phyloP scores from a whole-genome alignment of 768 basidiomycete species.

The Lactarius evosmus region DNA sequence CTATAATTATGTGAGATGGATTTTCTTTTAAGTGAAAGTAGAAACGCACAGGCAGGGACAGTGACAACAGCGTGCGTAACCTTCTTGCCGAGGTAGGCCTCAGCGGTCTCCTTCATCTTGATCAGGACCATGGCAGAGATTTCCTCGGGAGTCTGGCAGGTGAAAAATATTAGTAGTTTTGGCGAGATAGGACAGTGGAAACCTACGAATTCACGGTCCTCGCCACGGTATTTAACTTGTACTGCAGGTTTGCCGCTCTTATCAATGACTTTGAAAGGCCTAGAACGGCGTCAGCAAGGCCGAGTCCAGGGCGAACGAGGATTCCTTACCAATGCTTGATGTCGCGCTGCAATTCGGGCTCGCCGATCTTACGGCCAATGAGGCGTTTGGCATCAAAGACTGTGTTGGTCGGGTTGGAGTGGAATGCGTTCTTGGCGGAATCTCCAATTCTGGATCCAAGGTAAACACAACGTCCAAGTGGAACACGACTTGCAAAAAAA shows the following conservation, averaged over 20 bases:
- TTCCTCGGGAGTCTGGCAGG: slow-evolving; percentile 81
- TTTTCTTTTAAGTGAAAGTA: slow-evolving; percentile 8
- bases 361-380: slow-evolving; percentile 82
- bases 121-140: slow-evolving; percentile 91
- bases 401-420: slow-evolving; percentile 88
- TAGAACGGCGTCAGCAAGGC: not conserved
- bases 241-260: slow-evolving; percentile 80
- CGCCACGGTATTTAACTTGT: slow-evolving; percentile 73
- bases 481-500: not conserved
- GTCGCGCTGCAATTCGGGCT: slow-evolving; percentile 76
- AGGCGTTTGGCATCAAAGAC: slow-evolving; percentile 97
- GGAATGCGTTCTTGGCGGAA: slow-evolving; percentile 93
- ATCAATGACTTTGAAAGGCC: slow-evolving; percentile 75
- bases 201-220: slow-evolving; percentile 79
- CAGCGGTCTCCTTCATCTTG: slow-evolving; percentile 99
- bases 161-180: not conserved
- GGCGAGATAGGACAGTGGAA: not conserved
- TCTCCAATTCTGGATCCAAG: slow-evolving; percentile 67
- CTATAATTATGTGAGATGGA: slow-evolving; percentile 36
- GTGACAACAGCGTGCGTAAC: slow-evolving; percentile 98
- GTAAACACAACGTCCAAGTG: not conserved
- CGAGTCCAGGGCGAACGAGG: not conserved
- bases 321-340: slow-evolving; percentile 69
- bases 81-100: slow-evolving; percentile 93
- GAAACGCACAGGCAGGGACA: slow-evolving; percentile 83